Evolutionary conservation across 768 basidiomycete species (phyloP).

Genomic region (Psilocybe cubensis): DNA sequence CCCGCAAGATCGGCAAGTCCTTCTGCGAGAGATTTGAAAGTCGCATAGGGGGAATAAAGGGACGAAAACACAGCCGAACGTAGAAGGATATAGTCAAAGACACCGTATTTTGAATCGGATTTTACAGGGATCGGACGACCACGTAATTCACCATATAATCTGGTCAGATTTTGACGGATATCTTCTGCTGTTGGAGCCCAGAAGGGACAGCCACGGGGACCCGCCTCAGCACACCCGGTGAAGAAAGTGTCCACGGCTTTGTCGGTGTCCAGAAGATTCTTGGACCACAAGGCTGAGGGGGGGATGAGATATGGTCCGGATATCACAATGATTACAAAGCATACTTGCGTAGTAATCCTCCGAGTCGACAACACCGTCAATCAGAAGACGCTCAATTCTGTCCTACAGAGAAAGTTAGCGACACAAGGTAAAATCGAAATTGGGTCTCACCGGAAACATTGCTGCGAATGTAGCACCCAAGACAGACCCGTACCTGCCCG

Average conservation of each 20-base stretch:
- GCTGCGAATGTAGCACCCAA: constrained; percentile 36
- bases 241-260: constrained; percentile 39
- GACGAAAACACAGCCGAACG: constrained; percentile 32
- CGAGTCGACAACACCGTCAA: constrained; percentile 45
- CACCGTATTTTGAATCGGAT: constrained; percentile 31
- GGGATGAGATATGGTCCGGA: background rate
- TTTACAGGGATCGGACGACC: constrained; percentile 37
- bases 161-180: constrained; percentile 38
- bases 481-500: constrained; percentile 28
- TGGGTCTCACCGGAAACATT: constrained; percentile 33
- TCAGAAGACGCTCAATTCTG: constrained; percentile 34
- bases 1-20: constrained; percentile 37
- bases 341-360: constrained; percentile 43
- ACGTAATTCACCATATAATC: constrained; percentile 33
- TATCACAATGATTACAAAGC: background rate
- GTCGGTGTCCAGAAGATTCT: constrained; percentile 39
- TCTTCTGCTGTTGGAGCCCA: constrained; percentile 37
- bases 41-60: constrained; percentile 38
- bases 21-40: constrained; percentile 36
- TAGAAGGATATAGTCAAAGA: constrained; percentile 38
- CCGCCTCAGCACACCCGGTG: constrained; percentile 38
- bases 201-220: constrained; percentile 39
- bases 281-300: constrained; percentile 35
- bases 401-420: constrained; percentile 7
- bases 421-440: background rate